Base-by-base conservation (phyloP, 129 eudicot species). In the Rutidosis leptorrhynchoides region DNA sequence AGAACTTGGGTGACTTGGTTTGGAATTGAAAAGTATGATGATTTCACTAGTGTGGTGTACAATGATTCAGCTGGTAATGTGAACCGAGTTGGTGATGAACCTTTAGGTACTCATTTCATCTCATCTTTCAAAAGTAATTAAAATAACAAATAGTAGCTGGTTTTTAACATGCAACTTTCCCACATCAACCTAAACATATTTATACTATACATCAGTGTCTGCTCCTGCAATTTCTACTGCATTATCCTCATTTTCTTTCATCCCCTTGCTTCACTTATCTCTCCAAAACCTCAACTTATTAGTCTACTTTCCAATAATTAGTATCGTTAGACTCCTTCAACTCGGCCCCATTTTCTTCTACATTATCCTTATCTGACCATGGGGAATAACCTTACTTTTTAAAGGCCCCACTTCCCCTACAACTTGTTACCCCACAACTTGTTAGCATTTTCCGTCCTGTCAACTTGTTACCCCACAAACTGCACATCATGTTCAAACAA, bases 401-500 rank as follows among this genome's bases (percentile, higher is more conserved):
- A 85, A n/a, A 1, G 87, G 84, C 20, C 85, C 95, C 16, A 95
- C 96, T 82, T 88, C 97, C 28, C 91, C 97, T 66, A 86, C 95
- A 57, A 84, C 74, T 92, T 91, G 69, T 83, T 85, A 21, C n/a
- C n/a, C n/a, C n/a, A 85, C 63, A 67, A 87, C 98, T 55, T 81
- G 87, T 20, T 92, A 24, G 95, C 98, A 66, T 85, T 92, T 63
- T 92, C 95, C 5, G 96, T 83, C 12, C 91, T 89, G 59, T 92
- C 98, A 19, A 73, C 65, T 72, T 88, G 96, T 68, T 83, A 89
- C 61, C 96, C 98, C 5, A 88, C 90, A 74, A 92, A 92, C 81
- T 92, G 96, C 59, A 88, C 95, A 67, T 88, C 98, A 67, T 92
- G 95, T 76, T 92, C 91, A 65, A 92, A 92, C 85, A 85, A 83